A percentile compares a stretch with the other conserved stretches of the same genome.
phyloP scores from a whole-genome alignment of 305 asterid genomes.

The Nicotiana rustica region DNA sequence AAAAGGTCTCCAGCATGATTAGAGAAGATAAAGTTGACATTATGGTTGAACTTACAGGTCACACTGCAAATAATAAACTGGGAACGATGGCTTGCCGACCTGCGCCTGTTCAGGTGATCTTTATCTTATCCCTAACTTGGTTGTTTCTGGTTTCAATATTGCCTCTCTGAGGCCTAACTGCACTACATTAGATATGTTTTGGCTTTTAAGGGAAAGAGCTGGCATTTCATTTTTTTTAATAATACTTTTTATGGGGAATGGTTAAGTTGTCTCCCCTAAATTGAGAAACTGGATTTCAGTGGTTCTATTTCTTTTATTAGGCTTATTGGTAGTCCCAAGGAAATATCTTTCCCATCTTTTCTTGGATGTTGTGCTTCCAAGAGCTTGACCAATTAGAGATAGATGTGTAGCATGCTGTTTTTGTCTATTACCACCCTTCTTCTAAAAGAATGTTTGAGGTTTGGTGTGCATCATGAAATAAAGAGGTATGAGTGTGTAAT shows the following conservation, averaged over 20 bases:
- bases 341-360: not conserved
- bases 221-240: not conserved
- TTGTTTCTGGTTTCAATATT: not conserved
- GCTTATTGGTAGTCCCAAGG: not conserved
- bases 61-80: constrained; percentile 98
- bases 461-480: constrained; percentile 18
- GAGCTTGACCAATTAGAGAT: constrained; percentile 15
- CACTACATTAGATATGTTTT: not conserved
- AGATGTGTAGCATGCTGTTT: constrained; percentile 1
- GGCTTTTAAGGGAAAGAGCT: constrained; percentile 23
- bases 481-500: not conserved
- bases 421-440: not conserved
- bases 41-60: constrained; percentile 98
- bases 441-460: not conserved
- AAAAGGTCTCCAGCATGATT: constrained; percentile 89
- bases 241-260: not conserved
- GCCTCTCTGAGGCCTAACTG: constrained; percentile 1
- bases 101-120: constrained; percentile 94
- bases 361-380: constrained; percentile 21
- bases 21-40: constrained; percentile 96
- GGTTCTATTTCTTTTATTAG: constrained; percentile 26
- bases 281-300: constrained; percentile 6
- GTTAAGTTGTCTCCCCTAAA: not conserved
- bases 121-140: constrained; percentile 24
- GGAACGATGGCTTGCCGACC: constrained; percentile 99